Evolutionary conservation across 2,329 filamentous ascomycete species (phyloP).

Genomic region (Alternaria arbusti): DNA sequence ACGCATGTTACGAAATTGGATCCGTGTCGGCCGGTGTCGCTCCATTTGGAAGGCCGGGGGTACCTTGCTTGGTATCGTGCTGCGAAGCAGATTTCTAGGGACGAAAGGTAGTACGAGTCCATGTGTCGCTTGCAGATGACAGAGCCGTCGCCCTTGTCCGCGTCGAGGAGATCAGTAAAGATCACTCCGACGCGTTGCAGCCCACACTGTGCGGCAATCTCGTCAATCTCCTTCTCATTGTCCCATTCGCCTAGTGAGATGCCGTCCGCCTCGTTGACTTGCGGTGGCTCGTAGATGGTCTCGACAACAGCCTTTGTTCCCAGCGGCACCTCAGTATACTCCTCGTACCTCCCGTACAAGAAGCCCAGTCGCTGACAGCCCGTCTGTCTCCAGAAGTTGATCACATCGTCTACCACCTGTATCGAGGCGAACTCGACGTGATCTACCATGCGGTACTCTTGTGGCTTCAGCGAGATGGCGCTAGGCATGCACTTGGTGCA

Average conservation of each 20-base stretch:
- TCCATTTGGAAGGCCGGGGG: conserved; percentile 94
- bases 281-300: conserved; percentile 95
- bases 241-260: conserved; percentile 85
- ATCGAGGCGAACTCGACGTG: conserved; percentile 95
- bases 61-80: conserved; percentile 86
- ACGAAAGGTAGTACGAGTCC: conserved; percentile 93
- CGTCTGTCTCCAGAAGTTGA: conserved; percentile 89
- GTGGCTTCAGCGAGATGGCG: conserved; percentile 92
- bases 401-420: conserved; percentile 82
- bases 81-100: conserved; percentile 88
- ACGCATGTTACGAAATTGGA: conserved; percentile 98
- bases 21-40: conserved; percentile 89
- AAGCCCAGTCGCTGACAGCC: conserved; percentile 86
- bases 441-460: conserved; percentile 95
- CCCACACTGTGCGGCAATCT: conserved; percentile 81
- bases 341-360: conserved; percentile 86
- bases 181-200: conserved; percentile 90
- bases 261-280: conserved; percentile 86
- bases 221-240: conserved; percentile 80
- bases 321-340: conserved; percentile 90
- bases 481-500: conserved; percentile 98
- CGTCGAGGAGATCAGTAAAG: conserved; percentile 88
- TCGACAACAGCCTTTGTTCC: conserved; percentile 96
- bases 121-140: conserved; percentile 95
- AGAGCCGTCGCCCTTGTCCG: conserved; percentile 79